Percentiles rank a stretch among this genome's conserved stretches.
Conservation (phyloP, 2,329 filamentous ascomycete genomes). For the Cordyceps tenuipes region DNA sequence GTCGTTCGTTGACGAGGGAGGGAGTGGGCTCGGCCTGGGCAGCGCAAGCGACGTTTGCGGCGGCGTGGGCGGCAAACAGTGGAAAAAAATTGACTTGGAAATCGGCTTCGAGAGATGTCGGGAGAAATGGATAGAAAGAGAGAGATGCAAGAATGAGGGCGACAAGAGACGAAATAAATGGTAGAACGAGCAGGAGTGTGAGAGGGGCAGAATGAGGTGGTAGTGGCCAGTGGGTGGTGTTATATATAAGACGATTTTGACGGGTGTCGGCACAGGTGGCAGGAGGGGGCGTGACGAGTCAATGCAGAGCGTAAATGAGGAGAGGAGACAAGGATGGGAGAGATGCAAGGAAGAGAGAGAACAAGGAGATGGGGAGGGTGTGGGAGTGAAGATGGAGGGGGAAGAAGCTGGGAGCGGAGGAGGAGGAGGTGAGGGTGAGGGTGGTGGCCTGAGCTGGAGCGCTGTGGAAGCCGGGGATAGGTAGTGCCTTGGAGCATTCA, state of each 20-base stretch:
- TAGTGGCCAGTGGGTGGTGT: background rate
- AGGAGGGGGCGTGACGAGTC: background rate
- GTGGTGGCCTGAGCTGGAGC: background rate
- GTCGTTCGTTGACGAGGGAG: background rate
- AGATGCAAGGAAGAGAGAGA: background rate
- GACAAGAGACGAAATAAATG: background rate
- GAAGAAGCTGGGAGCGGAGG: background rate
- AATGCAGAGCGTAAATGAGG: background rate
- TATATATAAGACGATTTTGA: conserved; percentile 5
- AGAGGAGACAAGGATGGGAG: background rate
- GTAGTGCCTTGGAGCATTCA: too few relatives aligned
- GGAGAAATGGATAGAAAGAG: background rate
- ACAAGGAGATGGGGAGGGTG: background rate
- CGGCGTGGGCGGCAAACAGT: background rate
- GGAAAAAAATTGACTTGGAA: background rate
- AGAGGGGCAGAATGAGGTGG: background rate
- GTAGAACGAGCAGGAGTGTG: background rate
- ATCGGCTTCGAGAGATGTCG: background rate
- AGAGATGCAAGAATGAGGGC: background rate
- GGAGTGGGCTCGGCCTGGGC: conserved; percentile 1
- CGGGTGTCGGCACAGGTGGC: conserved; percentile 2
- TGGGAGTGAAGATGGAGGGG: background rate
- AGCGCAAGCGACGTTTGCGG: conserved; percentile 6
- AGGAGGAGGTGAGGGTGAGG: background rate
- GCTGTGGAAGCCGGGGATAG: too few relatives aligned